Conservation (phyloP, 2,329 filamentous ascomycete genomes). For the Passalora sequoiae region DNA sequence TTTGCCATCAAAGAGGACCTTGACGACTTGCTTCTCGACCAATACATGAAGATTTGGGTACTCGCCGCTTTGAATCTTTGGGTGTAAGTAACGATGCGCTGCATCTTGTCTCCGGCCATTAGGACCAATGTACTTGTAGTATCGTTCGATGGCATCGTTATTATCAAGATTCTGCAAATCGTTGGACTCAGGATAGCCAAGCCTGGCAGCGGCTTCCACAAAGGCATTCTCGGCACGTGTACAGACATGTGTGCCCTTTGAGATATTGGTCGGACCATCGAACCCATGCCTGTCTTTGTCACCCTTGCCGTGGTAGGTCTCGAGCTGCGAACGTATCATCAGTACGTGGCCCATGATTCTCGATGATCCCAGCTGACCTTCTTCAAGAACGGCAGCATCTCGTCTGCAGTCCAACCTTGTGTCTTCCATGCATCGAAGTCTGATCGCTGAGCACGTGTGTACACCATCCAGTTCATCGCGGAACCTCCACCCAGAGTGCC, state of each 20-base stretch:
- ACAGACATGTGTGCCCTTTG: constrained; percentile 44
- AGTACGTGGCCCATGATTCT: not conserved
- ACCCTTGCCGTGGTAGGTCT: constrained; percentile 52
- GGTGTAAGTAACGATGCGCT: constrained; percentile 52
- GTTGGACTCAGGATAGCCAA: constrained; percentile 48
- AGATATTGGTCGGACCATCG: constrained; percentile 53
- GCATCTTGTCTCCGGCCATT: constrained; percentile 55
- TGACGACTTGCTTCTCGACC: constrained; percentile 52
- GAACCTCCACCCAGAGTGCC: constrained; percentile 56
- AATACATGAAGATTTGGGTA: constrained; percentile 57
- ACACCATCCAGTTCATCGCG: constrained; percentile 40
- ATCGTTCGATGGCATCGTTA: constrained; percentile 40
- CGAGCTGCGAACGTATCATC: constrained; percentile 36
- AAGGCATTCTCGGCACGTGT: constrained; percentile 45
- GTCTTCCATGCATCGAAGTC: constrained; percentile 53
- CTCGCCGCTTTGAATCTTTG: constrained; percentile 44
- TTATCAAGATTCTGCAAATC: constrained; percentile 51
- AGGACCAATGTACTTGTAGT: constrained; percentile 45
- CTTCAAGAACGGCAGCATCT: constrained; percentile 50
- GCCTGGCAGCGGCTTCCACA: constrained; percentile 43
- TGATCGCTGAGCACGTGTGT: constrained; percentile 42
- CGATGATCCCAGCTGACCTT: constrained; percentile 36
- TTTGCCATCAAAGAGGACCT: constrained; percentile 32
- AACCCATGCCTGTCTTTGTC: constrained; percentile 47
- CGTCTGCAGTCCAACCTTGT: constrained; percentile 49